phyloP scores from a whole-genome alignment of 2,329 filamentous ascomycete genomes.

The Corinectria fuckeliana region DNA sequence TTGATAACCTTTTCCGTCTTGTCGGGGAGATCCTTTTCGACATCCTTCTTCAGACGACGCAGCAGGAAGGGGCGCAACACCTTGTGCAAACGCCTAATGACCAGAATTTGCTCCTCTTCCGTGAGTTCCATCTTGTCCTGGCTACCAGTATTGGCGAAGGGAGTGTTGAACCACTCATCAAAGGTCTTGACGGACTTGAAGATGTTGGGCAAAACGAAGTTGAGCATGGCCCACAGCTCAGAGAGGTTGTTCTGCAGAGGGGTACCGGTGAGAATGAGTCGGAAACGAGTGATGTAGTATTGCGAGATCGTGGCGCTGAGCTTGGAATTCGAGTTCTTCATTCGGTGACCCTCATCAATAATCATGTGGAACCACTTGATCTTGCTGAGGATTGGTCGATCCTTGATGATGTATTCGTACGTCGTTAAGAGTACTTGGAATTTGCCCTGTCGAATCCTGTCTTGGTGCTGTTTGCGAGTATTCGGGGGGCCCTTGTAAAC shows the following conservation, averaged over 20 bases:
- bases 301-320: constrained; percentile 92
- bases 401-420: constrained; percentile 99
- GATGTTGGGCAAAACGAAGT: constrained; percentile 97
- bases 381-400: constrained; percentile 92
- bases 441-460: constrained; percentile 90
- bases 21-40: constrained; percentile 97
- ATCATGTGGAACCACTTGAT: constrained; percentile 99
- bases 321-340: constrained; percentile 99
- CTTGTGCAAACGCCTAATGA: constrained; percentile 98
- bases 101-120: constrained; percentile 98
- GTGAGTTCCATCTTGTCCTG: constrained; percentile 99
- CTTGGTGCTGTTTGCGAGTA: constrained; percentile 85
- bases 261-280: constrained; percentile 95
- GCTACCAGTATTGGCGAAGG: constrained; percentile 95
- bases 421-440: constrained; percentile 98
- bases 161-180: constrained; percentile 99
- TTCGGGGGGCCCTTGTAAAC: constrained; percentile 97
- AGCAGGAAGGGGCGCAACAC: constrained; percentile 96
- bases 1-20: constrained; percentile 99
- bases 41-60: constrained; percentile 98
- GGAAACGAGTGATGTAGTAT: constrained; percentile 94
- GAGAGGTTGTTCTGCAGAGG: constrained; percentile 96
- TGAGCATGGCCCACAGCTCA: constrained; percentile 96
- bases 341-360: constrained; percentile 98
- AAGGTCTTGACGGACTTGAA: constrained; percentile 99